phyloP scores from a whole-genome alignment of 2,329 filamentous ascomycete species.

The Apiospora phragmitis region DNA sequence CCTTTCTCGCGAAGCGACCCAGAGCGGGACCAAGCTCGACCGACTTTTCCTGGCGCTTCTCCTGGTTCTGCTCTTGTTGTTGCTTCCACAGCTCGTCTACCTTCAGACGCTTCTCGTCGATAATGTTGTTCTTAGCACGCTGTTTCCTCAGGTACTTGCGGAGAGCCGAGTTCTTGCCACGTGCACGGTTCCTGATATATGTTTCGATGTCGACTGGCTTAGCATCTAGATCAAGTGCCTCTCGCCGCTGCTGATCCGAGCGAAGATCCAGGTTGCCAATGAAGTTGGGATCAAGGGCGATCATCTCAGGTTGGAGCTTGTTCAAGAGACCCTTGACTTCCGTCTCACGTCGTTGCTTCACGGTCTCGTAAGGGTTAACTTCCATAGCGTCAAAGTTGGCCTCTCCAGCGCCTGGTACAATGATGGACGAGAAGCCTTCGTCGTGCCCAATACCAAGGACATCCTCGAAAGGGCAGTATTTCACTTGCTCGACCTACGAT shows the following conservation, averaged over 20 bases:
- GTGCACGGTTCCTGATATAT: conserved; percentile 72
- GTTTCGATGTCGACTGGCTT: conserved; percentile 58
- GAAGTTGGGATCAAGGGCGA: conserved; percentile 88
- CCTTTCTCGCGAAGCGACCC: conserved; percentile 79
- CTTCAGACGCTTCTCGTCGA: conserved; percentile 90
- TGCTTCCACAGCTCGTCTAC: conserved; percentile 81
- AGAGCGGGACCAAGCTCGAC: conserved; percentile 82
- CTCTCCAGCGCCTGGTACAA: conserved; percentile 94
- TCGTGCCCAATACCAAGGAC: conserved; percentile 83
- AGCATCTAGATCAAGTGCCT: conserved; percentile 78
- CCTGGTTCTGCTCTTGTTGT: conserved; percentile 65
- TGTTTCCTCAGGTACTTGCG: conserved; percentile 91
- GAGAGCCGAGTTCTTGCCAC: conserved; percentile 87
- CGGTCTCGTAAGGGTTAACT: conserved; percentile 91
- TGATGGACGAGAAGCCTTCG: conserved; percentile 82
- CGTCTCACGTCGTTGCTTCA: conserved; percentile 86
- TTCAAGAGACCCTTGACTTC: conserved; percentile 90
- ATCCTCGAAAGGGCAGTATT: conserved; percentile 96
- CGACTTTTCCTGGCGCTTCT: conserved; percentile 63
- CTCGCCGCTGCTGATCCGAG: conserved; percentile 73
- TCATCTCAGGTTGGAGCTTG: conserved; percentile 97
- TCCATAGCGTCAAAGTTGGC: conserved; percentile 95
- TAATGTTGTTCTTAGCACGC: conserved; percentile 89
- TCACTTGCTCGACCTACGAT: conserved; percentile 67
- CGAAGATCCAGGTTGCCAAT: conserved; percentile 84